A percentile compares a stretch with the other conserved stretches of the same genome.
Evolutionary conservation across 805 yeast genomes (phyloP).

Genomic region (Candida nanaspora): DNA sequence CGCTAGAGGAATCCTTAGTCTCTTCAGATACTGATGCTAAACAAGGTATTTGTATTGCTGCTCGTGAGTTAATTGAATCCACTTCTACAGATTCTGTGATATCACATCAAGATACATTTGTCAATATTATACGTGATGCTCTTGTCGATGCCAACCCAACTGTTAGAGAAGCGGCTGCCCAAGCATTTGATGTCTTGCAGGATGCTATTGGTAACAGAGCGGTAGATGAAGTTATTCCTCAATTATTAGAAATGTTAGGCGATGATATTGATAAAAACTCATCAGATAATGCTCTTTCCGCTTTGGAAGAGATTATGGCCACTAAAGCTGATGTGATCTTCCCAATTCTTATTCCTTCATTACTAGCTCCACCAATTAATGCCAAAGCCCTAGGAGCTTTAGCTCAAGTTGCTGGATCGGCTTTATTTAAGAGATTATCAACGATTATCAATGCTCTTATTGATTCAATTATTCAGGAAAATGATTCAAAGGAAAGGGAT

Average conservation of each 20-base stretch:
- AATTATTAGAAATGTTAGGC: conserved; percentile 64
- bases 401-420: conserved; percentile 85
- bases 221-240: conserved; percentile 83
- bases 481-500: conserved; percentile 22
- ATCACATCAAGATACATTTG: conserved; percentile 61
- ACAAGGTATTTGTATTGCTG: conserved; percentile 95
- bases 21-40: conserved; percentile 73
- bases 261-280: conserved; percentile 31
- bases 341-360: conserved; percentile 86
- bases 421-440: conserved; percentile 66
- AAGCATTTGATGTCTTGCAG: conserved; percentile 83
- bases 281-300: conserved; percentile 74
- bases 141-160: conserved; percentile 64
- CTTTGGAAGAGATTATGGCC: conserved; percentile 87
- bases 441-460: conserved; percentile 70
- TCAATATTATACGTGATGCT: conserved; percentile 70
- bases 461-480: conserved; percentile 40
- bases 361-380: conserved; percentile 77
- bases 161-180: conserved; percentile 89
- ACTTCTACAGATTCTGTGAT: conserved; percentile 53
- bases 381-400: conserved; percentile 83
- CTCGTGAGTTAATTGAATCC: conserved; percentile 76
- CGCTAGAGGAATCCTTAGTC: conserved; percentile 59
- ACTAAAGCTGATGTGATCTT: conserved; percentile 84
- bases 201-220: conserved; percentile 76